Percentiles rank a stretch among this genome's conserved stretches.
phyloP scores from a whole-genome alignment of 805 yeast species.

The Teunomyces kruisii region DNA sequence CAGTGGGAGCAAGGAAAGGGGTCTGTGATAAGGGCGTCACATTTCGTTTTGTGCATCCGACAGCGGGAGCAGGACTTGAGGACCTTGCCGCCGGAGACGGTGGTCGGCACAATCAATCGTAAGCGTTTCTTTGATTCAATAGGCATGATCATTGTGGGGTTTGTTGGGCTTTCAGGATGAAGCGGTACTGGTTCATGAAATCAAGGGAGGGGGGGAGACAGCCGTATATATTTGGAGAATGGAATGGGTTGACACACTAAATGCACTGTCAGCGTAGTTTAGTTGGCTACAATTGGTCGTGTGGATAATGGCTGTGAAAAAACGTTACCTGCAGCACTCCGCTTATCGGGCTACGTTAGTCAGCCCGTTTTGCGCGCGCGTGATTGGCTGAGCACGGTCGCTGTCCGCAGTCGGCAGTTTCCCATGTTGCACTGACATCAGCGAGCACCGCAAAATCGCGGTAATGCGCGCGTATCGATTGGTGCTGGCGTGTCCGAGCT shows the following conservation, averaged over 20 bases:
- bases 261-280: neutral
- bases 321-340: slow-evolving; percentile 2
- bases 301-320: neutral
- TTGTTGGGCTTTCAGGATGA: no score
- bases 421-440: neutral
- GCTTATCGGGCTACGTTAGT: slow-evolving; percentile 8
- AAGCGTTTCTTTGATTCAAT: slow-evolving; percentile 9
- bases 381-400: slow-evolving; percentile 7
- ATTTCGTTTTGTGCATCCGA: slow-evolving; percentile 64
- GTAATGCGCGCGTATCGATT: slow-evolving; percentile 4
- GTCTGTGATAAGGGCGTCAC: slow-evolving; percentile 52
- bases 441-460: neutral
- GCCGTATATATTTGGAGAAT: neutral
- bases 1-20: slow-evolving; percentile 63
- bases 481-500: neutral
- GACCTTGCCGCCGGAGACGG: slow-evolving; percentile 14
- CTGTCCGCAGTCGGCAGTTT: slow-evolving; percentile 6
- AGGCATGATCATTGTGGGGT: slow-evolving; percentile 13
- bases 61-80: slow-evolving; percentile 62
- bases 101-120: slow-evolving; percentile 12
- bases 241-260: neutral
- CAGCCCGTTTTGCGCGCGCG: slow-evolving; percentile 2
- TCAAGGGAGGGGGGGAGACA: neutral
- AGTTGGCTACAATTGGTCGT: neutral
- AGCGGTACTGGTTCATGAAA: neutral